These are phyloP conservation scores for Gnomoniopsis sp. DNA, from an alignment of 2,329 filamentous ascomycete genomes.

Conservation along the genomic window DNA sequence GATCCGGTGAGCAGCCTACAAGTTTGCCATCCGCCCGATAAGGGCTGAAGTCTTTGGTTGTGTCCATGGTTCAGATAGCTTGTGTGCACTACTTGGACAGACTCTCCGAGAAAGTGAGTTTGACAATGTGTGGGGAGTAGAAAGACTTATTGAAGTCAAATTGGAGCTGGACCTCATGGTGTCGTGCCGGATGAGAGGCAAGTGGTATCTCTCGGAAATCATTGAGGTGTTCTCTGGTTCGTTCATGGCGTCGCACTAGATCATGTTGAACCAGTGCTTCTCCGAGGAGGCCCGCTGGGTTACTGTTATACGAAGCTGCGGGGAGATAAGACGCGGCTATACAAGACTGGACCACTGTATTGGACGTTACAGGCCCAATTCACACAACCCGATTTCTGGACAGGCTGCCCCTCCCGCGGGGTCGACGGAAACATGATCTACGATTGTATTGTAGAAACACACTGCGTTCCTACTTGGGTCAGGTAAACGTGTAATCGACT, in stretches of 20 bases:
- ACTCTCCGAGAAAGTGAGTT: not conserved
- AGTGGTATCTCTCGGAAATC: too few species aligned
- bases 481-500: too few species aligned
- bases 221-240: conserved; percentile 1
- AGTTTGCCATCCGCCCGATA: conserved; percentile 57
- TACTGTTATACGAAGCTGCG: conserved; percentile 4
- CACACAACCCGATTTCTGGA: too few species aligned
- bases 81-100: not conserved
- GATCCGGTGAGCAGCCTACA: conserved; percentile 29
- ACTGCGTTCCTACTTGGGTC: too few species aligned
- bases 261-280: conserved; percentile 4
- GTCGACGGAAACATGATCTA: too few species aligned
- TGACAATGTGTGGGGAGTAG: not conserved
- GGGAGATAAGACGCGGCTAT: not conserved
- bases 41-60: conserved; percentile 50
- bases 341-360: not conserved
- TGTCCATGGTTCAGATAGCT: conserved; percentile 23
- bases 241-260: not conserved
- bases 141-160: too few species aligned
- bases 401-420: too few species aligned
- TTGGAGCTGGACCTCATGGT: too few species aligned
- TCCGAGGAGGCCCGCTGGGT: conserved; percentile 15
- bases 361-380: not conserved
- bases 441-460: too few species aligned
- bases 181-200: too few species aligned